Evolutionary conservation across 2,329 filamentous ascomycete species (phyloP), one percentile per base, ranked within the genome.

Genomic region (Aspergillus luchuensis): DNA sequence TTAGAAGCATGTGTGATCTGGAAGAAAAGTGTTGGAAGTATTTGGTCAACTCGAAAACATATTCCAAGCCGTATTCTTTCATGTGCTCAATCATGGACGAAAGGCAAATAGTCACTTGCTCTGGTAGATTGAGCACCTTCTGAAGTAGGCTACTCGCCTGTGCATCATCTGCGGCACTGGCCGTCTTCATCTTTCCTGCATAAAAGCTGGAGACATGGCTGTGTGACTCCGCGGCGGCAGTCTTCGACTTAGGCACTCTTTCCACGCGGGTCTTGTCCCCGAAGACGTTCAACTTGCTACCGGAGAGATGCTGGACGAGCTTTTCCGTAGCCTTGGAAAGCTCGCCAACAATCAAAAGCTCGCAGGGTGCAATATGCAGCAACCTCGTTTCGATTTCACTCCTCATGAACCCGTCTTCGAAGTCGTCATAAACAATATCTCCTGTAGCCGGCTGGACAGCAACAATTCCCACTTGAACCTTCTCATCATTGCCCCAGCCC

Each of bases 11-110:
- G 72, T 98, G 93, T 13, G 94, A 93, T 39, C 93, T 84, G 7
- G 93, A 91, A 68, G 91, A 97, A 78, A 99, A 99, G 2, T 92
- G 92, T 68, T 97, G 90, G 71, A 99, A 99, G 78, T 98, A 97
- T 69, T 96, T 97, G 1, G 95, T 98, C 47, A 99, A 80, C 70
- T 97, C 90, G 69, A 99, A 97, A 56, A 99, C 91, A 79, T 98
- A 92, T 75, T 98, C 90, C 19, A 99, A 82, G 0, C 92, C 92
- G 73, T 97, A 99, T 66, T 97, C 93, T 17, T 87, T 89, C 68
- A 99, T 81, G 71, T 99, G 93, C 1, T 85, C 91, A 68, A 99
- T 98, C 93, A 99, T 97, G 10, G 93, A 91, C 4, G 95, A 97
- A 13, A 99, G 83, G 76, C 95, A 99, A 43, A 97, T 88, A 0